Conservation (phyloP, 805 yeast genomes). For the Jamesozyma lodderae region DNA sequence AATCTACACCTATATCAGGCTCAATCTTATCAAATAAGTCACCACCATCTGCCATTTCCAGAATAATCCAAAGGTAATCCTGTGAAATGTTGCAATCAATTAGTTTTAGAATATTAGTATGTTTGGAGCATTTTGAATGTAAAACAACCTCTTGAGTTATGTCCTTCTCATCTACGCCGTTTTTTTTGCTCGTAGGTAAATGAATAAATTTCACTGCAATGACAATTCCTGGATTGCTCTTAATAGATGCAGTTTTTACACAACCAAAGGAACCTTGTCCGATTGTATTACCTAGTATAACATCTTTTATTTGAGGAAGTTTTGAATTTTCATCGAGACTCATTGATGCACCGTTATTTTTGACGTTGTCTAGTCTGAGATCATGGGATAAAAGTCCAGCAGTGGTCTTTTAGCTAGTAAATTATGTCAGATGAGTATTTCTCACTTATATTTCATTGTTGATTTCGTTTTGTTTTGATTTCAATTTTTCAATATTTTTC, state of each 20-base stretch:
- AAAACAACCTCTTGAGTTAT: constrained; percentile 47
- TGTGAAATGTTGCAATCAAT: constrained; percentile 45
- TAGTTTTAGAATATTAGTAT: constrained; percentile 51
- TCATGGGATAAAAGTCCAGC: too few species aligned
- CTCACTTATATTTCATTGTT: too few species aligned
- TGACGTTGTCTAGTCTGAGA: too few species aligned
- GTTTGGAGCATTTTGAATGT: constrained; percentile 50
- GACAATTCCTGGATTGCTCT: constrained; percentile 30
- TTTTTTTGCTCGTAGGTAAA: constrained; percentile 29
- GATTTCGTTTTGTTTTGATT: too few species aligned
- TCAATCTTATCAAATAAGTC: constrained; percentile 73
- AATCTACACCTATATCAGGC: constrained; percentile 63
- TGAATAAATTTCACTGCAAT: constrained; percentile 56
- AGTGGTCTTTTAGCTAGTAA: too few species aligned
- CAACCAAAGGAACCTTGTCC: constrained; percentile 65
- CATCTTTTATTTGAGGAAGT: constrained; percentile 40
- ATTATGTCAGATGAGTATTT: too few species aligned
- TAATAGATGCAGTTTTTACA: constrained; percentile 42
- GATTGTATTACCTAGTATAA: constrained; percentile 42
- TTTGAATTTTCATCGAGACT: constrained; percentile 23
- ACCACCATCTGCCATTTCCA: constrained; percentile 68
- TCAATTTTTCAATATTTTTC: too few species aligned
- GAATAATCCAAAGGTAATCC: constrained; percentile 53
- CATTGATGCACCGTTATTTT: too few species aligned
- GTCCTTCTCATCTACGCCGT: constrained; percentile 33